Evolutionary conservation across 2,329 filamentous ascomycete genomes (phyloP).

Genomic region (Plenodomus biglobosus): DNA sequence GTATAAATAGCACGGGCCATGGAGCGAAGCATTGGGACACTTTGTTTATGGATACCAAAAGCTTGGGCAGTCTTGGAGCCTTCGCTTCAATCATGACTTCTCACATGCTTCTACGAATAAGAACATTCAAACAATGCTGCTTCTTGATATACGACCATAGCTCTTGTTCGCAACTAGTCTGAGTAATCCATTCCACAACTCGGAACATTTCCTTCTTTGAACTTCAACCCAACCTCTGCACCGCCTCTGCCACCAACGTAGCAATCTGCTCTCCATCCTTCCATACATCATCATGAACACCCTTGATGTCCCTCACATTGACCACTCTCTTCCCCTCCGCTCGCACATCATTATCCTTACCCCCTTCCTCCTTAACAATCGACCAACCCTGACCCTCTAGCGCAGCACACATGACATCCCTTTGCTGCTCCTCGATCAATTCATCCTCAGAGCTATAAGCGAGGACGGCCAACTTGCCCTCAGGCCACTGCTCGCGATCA

Average conservation of each 20-base stretch:
- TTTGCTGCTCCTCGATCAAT: conserved; percentile 58
- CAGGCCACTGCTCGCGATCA: conserved; percentile 42
- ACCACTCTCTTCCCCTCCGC: conserved; percentile 35
- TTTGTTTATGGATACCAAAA: conserved; percentile 21
- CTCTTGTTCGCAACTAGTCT: too few species aligned
- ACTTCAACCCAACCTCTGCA: conserved; percentile 18
- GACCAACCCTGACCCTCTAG: conserved; percentile 50
- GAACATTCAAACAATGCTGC: neutral
- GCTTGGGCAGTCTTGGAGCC: conserved; percentile 10
- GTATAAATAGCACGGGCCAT: conserved; percentile 33
- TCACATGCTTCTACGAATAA: conserved; percentile 14
- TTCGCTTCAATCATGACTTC: conserved; percentile 14
- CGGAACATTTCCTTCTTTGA: neutral
- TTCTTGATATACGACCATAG: neutral
- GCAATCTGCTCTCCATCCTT: conserved; percentile 60
- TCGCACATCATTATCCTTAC: conserved; percentile 29
- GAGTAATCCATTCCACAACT: neutral
- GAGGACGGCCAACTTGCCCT: conserved; percentile 46
- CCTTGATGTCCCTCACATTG: conserved; percentile 53
- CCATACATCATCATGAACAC: conserved; percentile 67
- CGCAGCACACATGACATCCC: conserved; percentile 56
- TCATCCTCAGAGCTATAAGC: conserved; percentile 53
- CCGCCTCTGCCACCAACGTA: conserved; percentile 38
- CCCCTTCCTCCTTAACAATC: conserved; percentile 29
- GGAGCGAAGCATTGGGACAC: conserved; percentile 22